Conservation (phyloP, 495 filamentous ascomycete genomes). For the Penicillium longicatenatum region DNA sequence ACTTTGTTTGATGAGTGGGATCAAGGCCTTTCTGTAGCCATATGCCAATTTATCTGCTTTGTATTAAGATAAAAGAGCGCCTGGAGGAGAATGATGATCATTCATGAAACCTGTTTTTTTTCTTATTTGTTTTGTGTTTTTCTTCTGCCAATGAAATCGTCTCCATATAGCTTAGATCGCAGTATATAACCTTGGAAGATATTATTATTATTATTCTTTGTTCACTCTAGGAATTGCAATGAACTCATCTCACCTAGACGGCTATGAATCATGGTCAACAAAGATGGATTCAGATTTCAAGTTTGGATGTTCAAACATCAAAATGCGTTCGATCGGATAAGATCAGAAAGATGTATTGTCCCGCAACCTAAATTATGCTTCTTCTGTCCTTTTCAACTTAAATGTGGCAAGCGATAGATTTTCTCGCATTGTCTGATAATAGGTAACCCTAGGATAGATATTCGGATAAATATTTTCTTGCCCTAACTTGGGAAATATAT, state of each 20-base stretch:
- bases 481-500: too few species aligned
- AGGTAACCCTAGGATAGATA: too few species aligned
- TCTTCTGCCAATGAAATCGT: slow-evolving; percentile 14
- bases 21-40: slow-evolving; percentile 5
- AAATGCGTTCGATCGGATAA: too few species aligned
- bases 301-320: neutral
- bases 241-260: too few species aligned
- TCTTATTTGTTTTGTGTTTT: slow-evolving; percentile 4
- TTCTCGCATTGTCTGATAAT: too few species aligned
- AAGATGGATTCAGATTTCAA: neutral
- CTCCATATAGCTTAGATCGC: slow-evolving; percentile 12
- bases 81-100: slow-evolving; percentile 26
- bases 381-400: too few species aligned
- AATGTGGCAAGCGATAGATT: too few species aligned
- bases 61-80: slow-evolving; percentile 19
- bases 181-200: neutral
- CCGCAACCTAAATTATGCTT: too few species aligned
- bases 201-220: neutral
- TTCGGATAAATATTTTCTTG: too few species aligned
- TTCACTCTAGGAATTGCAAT: neutral
- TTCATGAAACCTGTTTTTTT: slow-evolving; percentile 21
- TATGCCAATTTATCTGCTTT: slow-evolving; percentile 1
- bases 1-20: neutral
- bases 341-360: too few species aligned
- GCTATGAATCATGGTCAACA: too few species aligned